Percentiles rank a stretch among this genome's conserved stretches.
These are phyloP conservation scores for Clohesyomyces aquaticus DNA, from an alignment of 495 filamentous ascomycete genomes.

Conservation along the genomic window DNA sequence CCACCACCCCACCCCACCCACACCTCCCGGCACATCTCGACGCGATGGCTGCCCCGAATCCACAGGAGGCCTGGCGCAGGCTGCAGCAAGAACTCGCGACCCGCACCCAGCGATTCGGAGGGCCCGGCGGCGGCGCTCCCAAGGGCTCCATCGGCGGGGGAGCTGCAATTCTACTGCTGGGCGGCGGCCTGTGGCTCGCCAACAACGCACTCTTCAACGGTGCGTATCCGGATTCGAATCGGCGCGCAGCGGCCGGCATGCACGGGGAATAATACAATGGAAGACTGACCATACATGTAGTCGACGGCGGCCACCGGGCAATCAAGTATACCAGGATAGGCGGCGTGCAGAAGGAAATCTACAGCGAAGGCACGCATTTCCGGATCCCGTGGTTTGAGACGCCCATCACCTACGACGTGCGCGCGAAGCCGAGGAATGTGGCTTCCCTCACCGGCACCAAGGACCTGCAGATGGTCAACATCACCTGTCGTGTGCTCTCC, in stretches of 20 bases:
- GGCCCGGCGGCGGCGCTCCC: constrained; percentile 50
- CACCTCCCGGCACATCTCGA: background rate
- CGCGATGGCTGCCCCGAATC: constrained; percentile 51
- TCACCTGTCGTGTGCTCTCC: constrained; percentile 98
- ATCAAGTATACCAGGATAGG: constrained; percentile 96
- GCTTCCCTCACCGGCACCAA: constrained; percentile 98
- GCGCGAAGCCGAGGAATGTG: constrained; percentile 94
- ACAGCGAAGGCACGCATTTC: constrained; percentile 93
- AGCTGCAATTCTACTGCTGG: constrained; percentile 61
- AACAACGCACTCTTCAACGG: constrained; percentile 96
- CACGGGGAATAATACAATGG: too few species aligned
- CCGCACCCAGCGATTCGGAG: constrained; percentile 50
- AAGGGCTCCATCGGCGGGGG: constrained; percentile 42
- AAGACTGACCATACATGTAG: constrained; percentile 49
- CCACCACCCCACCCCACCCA: background rate
- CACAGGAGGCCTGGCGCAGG: constrained; percentile 66
- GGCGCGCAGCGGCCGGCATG: too few species aligned
- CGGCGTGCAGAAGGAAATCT: constrained; percentile 96
- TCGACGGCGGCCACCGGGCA: constrained; percentile 97
- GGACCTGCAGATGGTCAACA: constrained; percentile 99
- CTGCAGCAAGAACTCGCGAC: constrained; percentile 61
- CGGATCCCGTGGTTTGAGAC: constrained; percentile 96
- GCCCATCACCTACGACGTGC: constrained; percentile 94
- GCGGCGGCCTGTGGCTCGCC: constrained; percentile 64
- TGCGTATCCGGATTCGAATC: constrained; percentile 45